phyloP scores from a whole-genome alignment of 2,329 filamentous ascomycete species.

The Botrytis deweyae region DNA sequence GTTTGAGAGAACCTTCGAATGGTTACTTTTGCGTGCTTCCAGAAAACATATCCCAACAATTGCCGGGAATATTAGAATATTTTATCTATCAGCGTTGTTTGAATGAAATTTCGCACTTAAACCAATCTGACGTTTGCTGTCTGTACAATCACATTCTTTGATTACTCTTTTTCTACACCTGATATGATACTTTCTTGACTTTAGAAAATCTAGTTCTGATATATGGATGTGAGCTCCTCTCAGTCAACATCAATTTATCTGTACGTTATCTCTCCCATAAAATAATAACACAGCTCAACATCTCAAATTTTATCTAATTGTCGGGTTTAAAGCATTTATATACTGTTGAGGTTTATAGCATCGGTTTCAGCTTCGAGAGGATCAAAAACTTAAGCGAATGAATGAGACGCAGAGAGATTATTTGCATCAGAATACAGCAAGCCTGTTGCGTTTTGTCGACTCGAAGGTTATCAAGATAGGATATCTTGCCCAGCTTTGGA shows the following conservation, averaged over 20 bases:
- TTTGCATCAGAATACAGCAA: conserved; percentile 16
- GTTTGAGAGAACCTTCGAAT: background rate
- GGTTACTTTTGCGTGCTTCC: background rate
- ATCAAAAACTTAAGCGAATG: background rate
- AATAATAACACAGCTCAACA: background rate
- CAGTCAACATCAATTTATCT: background rate
- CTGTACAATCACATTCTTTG: background rate
- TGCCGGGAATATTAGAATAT: background rate
- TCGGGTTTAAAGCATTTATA: background rate
- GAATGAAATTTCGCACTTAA: no score
- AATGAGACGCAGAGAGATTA: background rate
- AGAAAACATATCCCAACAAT: background rate
- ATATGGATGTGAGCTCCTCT: background rate
- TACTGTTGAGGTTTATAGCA: background rate
- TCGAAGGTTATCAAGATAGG: conserved; percentile 16
- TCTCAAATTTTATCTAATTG: background rate
- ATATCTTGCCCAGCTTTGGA: conserved; percentile 54
- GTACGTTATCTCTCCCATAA: background rate
- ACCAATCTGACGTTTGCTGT: background rate
- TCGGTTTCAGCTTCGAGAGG: background rate
- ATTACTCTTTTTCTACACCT: background rate
- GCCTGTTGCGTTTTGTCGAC: background rate
- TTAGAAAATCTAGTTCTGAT: no score
- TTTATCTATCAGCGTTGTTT: no score
- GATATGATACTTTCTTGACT: background rate